These are phyloP conservation scores for Glarea lozoyensis DNA, from an alignment of 495 filamentous ascomycete species.

Conservation along the genomic window DNA sequence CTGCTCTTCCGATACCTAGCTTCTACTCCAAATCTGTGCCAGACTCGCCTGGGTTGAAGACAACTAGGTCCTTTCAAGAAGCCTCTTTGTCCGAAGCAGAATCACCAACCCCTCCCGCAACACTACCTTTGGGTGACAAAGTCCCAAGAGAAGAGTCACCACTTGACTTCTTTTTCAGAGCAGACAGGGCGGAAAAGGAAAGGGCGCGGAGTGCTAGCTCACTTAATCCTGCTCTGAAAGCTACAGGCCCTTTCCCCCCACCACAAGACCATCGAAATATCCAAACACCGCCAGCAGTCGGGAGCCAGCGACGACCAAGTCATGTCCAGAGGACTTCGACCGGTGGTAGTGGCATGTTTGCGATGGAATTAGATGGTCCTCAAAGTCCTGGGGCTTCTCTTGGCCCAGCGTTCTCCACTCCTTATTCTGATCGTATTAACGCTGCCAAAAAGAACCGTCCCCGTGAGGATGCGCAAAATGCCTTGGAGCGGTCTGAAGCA, in stretches of 20 bases:
- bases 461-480: slow-evolving; percentile 1
- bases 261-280: slow-evolving; percentile 22
- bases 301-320: slow-evolving; percentile 20
- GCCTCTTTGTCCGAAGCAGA: slow-evolving; percentile 20
- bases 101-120: slow-evolving; percentile 28
- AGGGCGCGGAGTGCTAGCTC: slow-evolving; percentile 40
- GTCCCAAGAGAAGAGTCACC: slow-evolving; percentile 56
- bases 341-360: slow-evolving; percentile 47
- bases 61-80: slow-evolving; percentile 33
- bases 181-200: slow-evolving; percentile 68
- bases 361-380: slow-evolving; percentile 56
- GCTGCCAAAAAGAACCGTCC: slow-evolving; percentile 30
- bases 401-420: slow-evolving; percentile 57
- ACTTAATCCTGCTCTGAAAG: slow-evolving; percentile 5
- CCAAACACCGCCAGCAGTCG: slow-evolving; percentile 19
- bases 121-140: slow-evolving; percentile 12
- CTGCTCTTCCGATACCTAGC: slow-evolving; percentile 84
- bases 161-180: slow-evolving; percentile 81
- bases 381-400: slow-evolving; percentile 34
- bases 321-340: slow-evolving; percentile 26
- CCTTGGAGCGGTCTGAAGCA: slow-evolving; percentile 22
- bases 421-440: slow-evolving; percentile 57
- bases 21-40: slow-evolving; percentile 80
- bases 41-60: slow-evolving; percentile 38
- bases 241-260: slow-evolving; percentile 27